Conservation (phyloP, 1,139 yeast genomes). For the Candida tunisiensis region DNA sequence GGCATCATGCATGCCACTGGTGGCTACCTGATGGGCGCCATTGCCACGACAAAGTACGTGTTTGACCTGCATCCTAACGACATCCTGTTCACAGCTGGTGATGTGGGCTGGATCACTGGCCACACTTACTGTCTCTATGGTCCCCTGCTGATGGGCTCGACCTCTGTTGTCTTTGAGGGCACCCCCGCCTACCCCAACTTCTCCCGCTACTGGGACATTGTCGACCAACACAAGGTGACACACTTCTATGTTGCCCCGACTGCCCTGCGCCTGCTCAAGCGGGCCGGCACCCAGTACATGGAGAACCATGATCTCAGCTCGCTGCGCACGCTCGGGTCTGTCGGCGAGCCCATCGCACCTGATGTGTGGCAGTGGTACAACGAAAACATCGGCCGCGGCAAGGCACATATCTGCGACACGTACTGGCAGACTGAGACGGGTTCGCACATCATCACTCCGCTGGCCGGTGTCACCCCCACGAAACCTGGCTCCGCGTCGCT, state of each 20-base stretch:
- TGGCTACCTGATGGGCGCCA: conserved; percentile 60
- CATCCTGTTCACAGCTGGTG: conserved; percentile 69
- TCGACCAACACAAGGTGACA: conserved; percentile 58
- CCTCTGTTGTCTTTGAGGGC: conserved; percentile 73
- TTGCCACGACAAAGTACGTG: conserved; percentile 51
- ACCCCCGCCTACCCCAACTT: conserved; percentile 74
- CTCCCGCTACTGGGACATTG: conserved; percentile 74
- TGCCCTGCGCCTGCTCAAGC: conserved; percentile 64
- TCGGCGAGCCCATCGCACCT: conserved; percentile 87
- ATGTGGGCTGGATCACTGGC: conserved; percentile 83
- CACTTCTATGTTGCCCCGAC: conserved; percentile 88
- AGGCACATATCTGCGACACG: conserved; percentile 69
- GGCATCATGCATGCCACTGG: conserved; percentile 65
- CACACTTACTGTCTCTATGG: conserved; percentile 76
- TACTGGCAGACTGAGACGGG: conserved; percentile 96
- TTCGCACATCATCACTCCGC: conserved; percentile 76
- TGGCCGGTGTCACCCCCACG: conserved; percentile 77
- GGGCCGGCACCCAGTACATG: conserved; percentile 61
- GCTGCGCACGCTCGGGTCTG: conserved; percentile 63
- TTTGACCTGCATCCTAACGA: conserved; percentile 66
- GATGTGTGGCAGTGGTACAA: conserved; percentile 92
- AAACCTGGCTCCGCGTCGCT: conserved; percentile 88
- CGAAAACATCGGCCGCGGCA: conserved; percentile 60
- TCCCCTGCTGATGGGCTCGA: conserved; percentile 62
- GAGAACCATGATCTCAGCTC: conserved; percentile 49